Base-by-base conservation (phyloP, 345 rosid genomes). In the Cardiospermum halicacabum region DNA sequence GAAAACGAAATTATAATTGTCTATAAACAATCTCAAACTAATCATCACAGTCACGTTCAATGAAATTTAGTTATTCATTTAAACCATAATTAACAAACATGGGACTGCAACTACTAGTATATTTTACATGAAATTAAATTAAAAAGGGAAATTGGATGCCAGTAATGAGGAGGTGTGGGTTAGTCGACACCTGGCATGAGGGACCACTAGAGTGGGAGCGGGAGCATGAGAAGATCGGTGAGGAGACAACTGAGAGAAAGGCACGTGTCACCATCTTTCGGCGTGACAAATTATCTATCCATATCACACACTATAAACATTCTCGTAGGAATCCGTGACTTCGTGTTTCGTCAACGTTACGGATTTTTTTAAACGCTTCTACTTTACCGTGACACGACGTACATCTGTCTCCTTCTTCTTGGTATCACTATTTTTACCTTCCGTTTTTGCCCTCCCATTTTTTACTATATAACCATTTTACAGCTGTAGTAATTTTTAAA, bases 261-360 rank as follows among this genome's bases (percentile, higher is more conserved):
- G 56, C 77, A 68, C 68, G 68, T 60, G 77, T 72, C 71, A 3
- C 36, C 43, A n/a, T 72, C 66, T 76, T 72, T 65, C 58, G 80
- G 80, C 76, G 68, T 60, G 61, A 27, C 56, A 8, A 11, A 34
- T 3, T 7, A 16, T 4, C 18, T n/a, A n/a, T n/a, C n/a, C n/a
- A n/a, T n/a, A 12, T 3, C 2, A 5, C 3, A 11, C 48, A 25
- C 64, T 59, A 42, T 28, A 65, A 43, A 53, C 59, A 57, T 60
- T 39, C 27, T 25, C 5, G 12, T 34, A 15, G 77, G 67, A 57
- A 64, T 18, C 45, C 74, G 77, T 61, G 73, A 31, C 55, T 24
- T 47, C 27, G 64, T 48, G 67, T 68, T 75, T 65, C 77, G 62
- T 72, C 74, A 66, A 65, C 72, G 68, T 53, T 49, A 78, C 77